A percentile compares a stretch with the other conserved stretches of the same genome.
phyloP scores from a whole-genome alignment of 345 rosid genomes.

The Excoecaria cochinchinensis region DNA sequence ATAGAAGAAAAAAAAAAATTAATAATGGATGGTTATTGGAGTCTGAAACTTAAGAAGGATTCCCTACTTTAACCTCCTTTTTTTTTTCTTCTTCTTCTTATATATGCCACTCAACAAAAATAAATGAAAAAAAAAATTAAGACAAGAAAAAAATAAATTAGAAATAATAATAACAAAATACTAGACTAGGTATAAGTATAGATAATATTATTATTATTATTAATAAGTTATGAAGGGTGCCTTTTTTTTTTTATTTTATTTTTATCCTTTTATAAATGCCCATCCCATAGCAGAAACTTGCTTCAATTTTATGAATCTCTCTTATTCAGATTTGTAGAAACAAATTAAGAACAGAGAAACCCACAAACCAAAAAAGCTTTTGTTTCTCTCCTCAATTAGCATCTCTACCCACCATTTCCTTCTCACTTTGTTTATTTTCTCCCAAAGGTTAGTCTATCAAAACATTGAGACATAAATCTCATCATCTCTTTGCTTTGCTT shows the following conservation, averaged over 20 bases:
- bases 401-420: conserved; percentile 6
- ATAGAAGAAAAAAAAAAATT: not conserved
- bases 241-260: not conserved
- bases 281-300: conserved; percentile 20
- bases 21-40: conserved; percentile 32
- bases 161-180: not conserved
- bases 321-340: conserved; percentile 33
- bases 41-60: conserved; percentile 28
- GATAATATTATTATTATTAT: too few species aligned
- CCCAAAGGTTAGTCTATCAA: conserved; percentile 41
- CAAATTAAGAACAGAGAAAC: conserved; percentile 22
- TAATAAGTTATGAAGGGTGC: conserved; percentile 5
- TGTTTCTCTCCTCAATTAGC: conserved; percentile 26
- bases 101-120: conserved; percentile 14
- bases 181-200: too few species aligned
- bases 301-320: conserved; percentile 48
- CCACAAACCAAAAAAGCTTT: conserved; percentile 12
- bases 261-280: conserved; percentile 39
- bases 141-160: not conserved
- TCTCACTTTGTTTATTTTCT: conserved; percentile 20
- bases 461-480: conserved; percentile 37
- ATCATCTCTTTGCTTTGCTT: conserved; percentile 31
- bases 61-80: conserved; percentile 35
- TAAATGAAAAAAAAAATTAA: not conserved
- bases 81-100: conserved; percentile 24